Percentiles rank a stretch among this genome's conserved stretches.
Conservation (phyloP, 2,329 filamentous ascomycete species). For the Alternaria consortialis region DNA sequence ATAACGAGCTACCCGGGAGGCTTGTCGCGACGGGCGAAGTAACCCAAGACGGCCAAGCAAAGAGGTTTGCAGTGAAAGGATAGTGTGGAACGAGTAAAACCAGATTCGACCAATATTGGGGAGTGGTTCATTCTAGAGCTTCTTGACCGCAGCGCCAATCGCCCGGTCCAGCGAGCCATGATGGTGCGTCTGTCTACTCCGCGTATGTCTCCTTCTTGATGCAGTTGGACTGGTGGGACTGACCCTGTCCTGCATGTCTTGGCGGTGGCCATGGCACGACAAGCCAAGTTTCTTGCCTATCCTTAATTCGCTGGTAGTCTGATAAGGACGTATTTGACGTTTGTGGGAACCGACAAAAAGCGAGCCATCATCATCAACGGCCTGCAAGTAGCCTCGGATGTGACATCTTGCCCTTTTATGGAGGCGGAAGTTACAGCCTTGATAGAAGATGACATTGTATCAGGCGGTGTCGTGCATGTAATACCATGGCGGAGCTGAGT, state of each 20-base stretch:
- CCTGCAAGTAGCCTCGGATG: neutral
- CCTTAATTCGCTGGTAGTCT: conserved; percentile 18
- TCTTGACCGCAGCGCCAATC: conserved; percentile 32
- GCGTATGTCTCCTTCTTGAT: conserved; percentile 33
- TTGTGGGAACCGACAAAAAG: conserved; percentile 23
- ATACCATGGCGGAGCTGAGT: neutral
- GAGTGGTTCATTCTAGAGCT: conserved; percentile 17
- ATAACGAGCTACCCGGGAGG: conserved; percentile 27
- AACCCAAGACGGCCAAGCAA: conserved; percentile 37
- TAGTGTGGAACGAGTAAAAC: conserved; percentile 21
- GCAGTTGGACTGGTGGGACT: conserved; percentile 20
- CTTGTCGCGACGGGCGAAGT: conserved; percentile 23
- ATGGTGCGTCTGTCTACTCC: conserved; percentile 22
- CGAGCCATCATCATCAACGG: neutral
- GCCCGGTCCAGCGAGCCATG: conserved; percentile 27
- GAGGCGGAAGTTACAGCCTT: neutral
- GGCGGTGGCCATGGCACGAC: conserved; percentile 25
- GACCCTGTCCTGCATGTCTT: conserved; percentile 25
- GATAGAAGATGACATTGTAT: neutral
- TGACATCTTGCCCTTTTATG: neutral
- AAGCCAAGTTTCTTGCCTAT: conserved; percentile 24
- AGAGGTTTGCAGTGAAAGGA: conserved; percentile 21
- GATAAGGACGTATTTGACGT: conserved; percentile 21
- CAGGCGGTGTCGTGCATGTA: neutral
- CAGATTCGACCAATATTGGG: conserved; percentile 16